phyloP scores from a whole-genome alignment of 2,329 filamentous ascomycete genomes.

The Ophiostoma australiae region DNA sequence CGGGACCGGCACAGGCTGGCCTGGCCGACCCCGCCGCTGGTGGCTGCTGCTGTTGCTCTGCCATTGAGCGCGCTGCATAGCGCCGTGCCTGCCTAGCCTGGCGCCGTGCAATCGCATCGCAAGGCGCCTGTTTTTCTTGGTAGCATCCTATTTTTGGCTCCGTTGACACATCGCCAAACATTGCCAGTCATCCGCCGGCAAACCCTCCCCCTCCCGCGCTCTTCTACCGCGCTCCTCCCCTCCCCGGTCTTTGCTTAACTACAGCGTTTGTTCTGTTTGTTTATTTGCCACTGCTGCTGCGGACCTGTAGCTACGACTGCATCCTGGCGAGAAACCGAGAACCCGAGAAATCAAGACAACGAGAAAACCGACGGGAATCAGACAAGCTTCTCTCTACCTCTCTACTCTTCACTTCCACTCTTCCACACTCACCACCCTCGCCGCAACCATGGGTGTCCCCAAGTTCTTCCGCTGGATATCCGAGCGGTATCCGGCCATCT shows the following conservation, averaged over 20 bases:
- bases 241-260: not conserved
- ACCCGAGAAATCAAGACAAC: not conserved
- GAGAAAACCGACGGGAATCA: not conserved
- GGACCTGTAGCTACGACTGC: slow-evolving; percentile 3
- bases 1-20: slow-evolving; percentile 14
- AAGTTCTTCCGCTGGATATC: slow-evolving; percentile 99
- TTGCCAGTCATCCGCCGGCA: not conserved
- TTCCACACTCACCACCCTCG: not conserved
- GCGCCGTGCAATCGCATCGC: slow-evolving; percentile 18
- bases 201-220: not conserved
- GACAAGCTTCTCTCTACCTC: slow-evolving; percentile 8
- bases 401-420: not conserved
- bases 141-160: slow-evolving; percentile 13
- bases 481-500: slow-evolving; percentile 97
- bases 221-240: not conserved
- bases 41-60: slow-evolving; percentile 16
- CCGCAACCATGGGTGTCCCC: slow-evolving; percentile 48
- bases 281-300: not conserved
- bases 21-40: slow-evolving; percentile 20
- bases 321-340: not conserved
- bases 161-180: slow-evolving; percentile 18
- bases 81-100: slow-evolving; percentile 18
- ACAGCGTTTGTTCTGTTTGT: slow-evolving; percentile 5
- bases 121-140: slow-evolving; percentile 3
- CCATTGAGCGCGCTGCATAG: slow-evolving; percentile 13